Base-by-base conservation (phyloP, 305 asterid genomes). In the Caryopteris hybrid region DNA sequence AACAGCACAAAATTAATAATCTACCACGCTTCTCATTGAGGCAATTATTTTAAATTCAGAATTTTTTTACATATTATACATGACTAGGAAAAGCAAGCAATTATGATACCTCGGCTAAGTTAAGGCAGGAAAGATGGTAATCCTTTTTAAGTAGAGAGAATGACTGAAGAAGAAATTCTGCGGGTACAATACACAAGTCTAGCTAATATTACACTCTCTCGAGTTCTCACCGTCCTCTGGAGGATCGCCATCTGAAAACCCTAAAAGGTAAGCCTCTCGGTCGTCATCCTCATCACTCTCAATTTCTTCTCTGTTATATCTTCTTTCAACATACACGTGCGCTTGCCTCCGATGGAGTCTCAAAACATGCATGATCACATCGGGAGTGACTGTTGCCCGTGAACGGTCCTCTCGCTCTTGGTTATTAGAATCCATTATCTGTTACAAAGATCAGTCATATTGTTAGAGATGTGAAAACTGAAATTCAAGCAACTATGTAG, bases 291-390 rank as follows among this genome's bases (percentile, higher is more conserved):
- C 96, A 39, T 85, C 96, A 56, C 85, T 79, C 57, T 83, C 94
- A 0, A 68, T 8, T 68, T 74, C 86, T 9, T 78, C 88, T 61
- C 86, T 63, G 54, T 75, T 67, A 20, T 70, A 62, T 67, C 82
- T 74, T 65, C 90, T 75, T 64, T 86, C 90, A 0, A 78, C 67
- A n/a, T 77, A 86, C 61, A 85, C 85, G 23, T 78, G 79, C 6
- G 89, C 87, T 81, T 86, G 95, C 84, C 96, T 84, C 77, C 92
- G 73, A 70, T 85, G 95, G 59, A 88, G 80, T 17, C 87, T 88
- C 75, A 91, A 69, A 69, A 91, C 86, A 36, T 81, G 96, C 97
- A 86, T 85, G 73, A 91, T 81, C 70, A 85, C 85, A 39, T 88
- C 92, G 0, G 97, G 92, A 27, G 90, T 86, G 50, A 88, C 81